Conservation (phyloP, 148 eudicot genomes). For the Fagopyrum tataricum region DNA sequence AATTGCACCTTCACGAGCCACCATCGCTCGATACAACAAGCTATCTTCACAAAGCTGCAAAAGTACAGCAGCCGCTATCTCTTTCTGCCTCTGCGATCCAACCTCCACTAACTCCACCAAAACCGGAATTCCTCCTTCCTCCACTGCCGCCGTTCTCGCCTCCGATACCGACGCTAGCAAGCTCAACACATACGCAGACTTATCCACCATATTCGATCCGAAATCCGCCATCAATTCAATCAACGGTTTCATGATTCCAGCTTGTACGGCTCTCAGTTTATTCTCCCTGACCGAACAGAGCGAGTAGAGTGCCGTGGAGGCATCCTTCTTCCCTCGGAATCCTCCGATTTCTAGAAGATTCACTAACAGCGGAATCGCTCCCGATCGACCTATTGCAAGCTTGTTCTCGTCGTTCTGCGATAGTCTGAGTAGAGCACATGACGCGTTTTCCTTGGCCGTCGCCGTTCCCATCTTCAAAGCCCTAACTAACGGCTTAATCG, state of each 20-base stretch:
- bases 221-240: constrained; percentile 81
- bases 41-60: constrained; percentile 71
- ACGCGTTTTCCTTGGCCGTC: constrained; percentile 71
- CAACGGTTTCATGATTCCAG: constrained; percentile 68
- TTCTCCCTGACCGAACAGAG: constrained; percentile 65
- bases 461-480: constrained; percentile 49
- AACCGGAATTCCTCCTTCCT: constrained; percentile 83
- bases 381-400: constrained; percentile 56
- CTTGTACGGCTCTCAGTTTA: constrained; percentile 50
- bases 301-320: constrained; percentile 63
- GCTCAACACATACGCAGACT: constrained; percentile 63
- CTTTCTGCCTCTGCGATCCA: constrained; percentile 72
- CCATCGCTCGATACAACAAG: constrained; percentile 60
- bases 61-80: constrained; percentile 60
- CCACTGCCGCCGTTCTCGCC: constrained; percentile 59
- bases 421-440: constrained; percentile 64
- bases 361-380: constrained; percentile 62
- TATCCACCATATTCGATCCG: constrained; percentile 81
- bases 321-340: constrained; percentile 74
- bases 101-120: constrained; percentile 76
- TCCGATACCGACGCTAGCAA: constrained; percentile 37
- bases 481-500: constrained; percentile 56
- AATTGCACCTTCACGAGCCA: constrained; percentile 87
- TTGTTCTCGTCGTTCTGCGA: constrained; percentile 66
- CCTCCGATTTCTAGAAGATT: constrained; percentile 53